Evolutionary conservation across 2,329 filamentous ascomycete genomes (phyloP), one percentile per base, ranked within the genome.

Genomic region (Aspergillus uvarum): DNA sequence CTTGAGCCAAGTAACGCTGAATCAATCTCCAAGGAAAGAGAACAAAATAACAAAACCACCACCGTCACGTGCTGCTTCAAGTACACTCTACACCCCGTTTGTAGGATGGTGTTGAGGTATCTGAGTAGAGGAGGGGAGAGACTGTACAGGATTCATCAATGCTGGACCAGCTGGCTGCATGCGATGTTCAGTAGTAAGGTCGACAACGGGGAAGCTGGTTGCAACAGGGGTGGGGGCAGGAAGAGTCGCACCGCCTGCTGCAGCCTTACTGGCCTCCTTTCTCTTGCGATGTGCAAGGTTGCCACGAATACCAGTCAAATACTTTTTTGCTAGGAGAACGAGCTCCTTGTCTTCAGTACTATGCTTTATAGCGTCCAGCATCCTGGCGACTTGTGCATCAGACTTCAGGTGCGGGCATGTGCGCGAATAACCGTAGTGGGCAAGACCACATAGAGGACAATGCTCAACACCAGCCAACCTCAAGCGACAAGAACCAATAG

Each of bases 401-500:
- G 85, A 85, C 56, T 78, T 79, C 54, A 91, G 80, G 68, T 87
- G 84, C 14, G 87, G 84, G 68, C 88, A 91, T 8, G 80, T 81
- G 32, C 83, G 79, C 1, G 75, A 73, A 56, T 79, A 70, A 2
- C 86, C 86, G 63, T 80, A 85, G 68, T 89, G 87, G 1, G 85
- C 83, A 22, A 85, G 79, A 16, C 87, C 86, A 62, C 88, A 90
- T 6, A 89, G 79, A 6, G 82, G 82, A 72, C 88, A 91, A 65
- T 82, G 75, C 67, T 89, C 86, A 2, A 82, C 78, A 2, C 85
- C 85, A 8, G 83, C 82, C 5, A 80, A 64, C 69, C 87, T 88
- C 32, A 89, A 75, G 10, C 83, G 83, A 68, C 88, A 90, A 47
- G 80, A 78, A n/a, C 87, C 87, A 12, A 76, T 70, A 1, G 78